Base-by-base conservation (phyloP, 768 basidiomycete genomes). In the Sporobolomyces pararoseus region DNA sequence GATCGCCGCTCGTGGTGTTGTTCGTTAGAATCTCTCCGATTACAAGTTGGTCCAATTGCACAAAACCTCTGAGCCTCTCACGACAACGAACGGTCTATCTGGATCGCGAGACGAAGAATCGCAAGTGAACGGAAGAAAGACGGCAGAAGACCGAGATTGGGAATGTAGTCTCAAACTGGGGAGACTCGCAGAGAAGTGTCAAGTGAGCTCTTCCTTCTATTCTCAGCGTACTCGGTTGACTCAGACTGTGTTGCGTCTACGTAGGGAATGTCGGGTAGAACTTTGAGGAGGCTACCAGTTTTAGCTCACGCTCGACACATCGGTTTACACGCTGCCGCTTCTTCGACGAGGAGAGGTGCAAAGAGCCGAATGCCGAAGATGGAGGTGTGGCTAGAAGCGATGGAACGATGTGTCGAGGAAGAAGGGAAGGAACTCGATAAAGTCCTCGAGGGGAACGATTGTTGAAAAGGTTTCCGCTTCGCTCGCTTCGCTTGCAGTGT, bases 231-330 rank as follows among this genome's bases (percentile, higher is more conserved):
- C n/a, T n/a, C n/a, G n/a, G n/a, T n/a, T n/a, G n/a, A n/a, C n/a
- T n/a, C n/a, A n/a, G n/a, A n/a, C n/a, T n/a, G n/a, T n/a, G n/a
- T n/a, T n/a, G n/a, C n/a, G n/a, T n/a, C n/a, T 6, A 47, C 46
- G 46, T 47, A 91, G 78, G 85, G 85, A n/a, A 86, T 98, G 83
- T 96, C 94, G 21, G 96, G 96, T 19, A 87, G 96, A 42, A 88
- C 90, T 1, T 83, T 99, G 17, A 86, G 96, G 17, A 86, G 93
- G 10, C 83, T 99, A n/a, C 96, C 96, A 4, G 91, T 98, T 53
- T 85, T 98, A 25, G 91, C 94, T 2, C 86, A 96, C 53, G 91
- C 95, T 6, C 84, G 86, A 12, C 88, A 91, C 77, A 87, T 97
- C 42, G 42, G 39, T 27, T 58, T 85, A 73, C 29, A 57, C 23